These are phyloP conservation scores for Moniliophthora roreri DNA, from an alignment of 1,284 basidiomycete genomes.

Conservation along the genomic window DNA sequence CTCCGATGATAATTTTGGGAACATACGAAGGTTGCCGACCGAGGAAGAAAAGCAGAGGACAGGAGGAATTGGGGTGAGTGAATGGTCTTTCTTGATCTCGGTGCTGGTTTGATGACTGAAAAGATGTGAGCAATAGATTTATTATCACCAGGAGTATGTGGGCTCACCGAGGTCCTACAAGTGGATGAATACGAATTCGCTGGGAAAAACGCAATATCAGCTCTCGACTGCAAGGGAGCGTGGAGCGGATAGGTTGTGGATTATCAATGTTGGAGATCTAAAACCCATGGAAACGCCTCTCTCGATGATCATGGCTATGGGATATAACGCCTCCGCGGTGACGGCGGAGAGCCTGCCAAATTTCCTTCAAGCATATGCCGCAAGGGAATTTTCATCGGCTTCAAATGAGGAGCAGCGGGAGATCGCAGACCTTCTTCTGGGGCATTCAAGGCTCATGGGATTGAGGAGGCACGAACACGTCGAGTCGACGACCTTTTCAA, in stretches of 20 bases:
- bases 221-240: background rate
- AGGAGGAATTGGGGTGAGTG: constrained; percentile 12
- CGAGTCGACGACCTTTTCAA: constrained; percentile 5
- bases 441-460: constrained; percentile 2
- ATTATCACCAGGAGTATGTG: constrained; percentile 14
- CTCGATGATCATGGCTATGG: constrained; percentile 10
- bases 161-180: constrained; percentile 10
- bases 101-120: background rate
- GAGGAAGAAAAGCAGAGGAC: constrained; percentile 5
- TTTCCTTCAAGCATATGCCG: constrained; percentile 3
- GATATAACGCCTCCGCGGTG: constrained; percentile 6
- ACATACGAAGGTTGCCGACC: constrained; percentile 11
- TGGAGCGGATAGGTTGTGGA: constrained; percentile 7
- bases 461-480: constrained; percentile 3
- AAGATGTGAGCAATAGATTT: no score
- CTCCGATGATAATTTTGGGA: constrained; percentile 14
- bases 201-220: constrained; percentile 11
- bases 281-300: constrained; percentile 13
- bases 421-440: background rate
- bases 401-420: background rate
- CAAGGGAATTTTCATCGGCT: background rate
- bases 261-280: constrained; percentile 12
- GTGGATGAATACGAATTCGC: constrained; percentile 14
- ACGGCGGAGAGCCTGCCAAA: background rate
- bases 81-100: background rate